phyloP scores from a whole-genome alignment of 257 asterid genomes.

The Nicotiana noctiflora region DNA sequence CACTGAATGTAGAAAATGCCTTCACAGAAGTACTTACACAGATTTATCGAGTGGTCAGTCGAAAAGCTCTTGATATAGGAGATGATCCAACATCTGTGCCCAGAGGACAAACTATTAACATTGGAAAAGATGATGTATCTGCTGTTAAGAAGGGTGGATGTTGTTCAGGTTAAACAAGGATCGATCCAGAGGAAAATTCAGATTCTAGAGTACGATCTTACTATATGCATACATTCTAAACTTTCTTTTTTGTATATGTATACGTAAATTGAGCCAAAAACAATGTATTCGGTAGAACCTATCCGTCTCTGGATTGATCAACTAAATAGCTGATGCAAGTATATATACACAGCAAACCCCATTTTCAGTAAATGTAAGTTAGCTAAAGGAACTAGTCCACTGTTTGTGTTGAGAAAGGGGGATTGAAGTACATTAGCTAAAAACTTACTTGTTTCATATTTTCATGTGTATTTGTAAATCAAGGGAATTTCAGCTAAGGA shows the following conservation, averaged over 20 bases:
- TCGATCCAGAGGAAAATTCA: not conserved
- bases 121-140: slow-evolving; percentile 73
- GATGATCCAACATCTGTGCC: slow-evolving; percentile 68
- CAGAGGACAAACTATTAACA: slow-evolving; percentile 58
- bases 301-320: not conserved
- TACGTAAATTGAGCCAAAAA: not conserved
- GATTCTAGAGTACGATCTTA: not conserved
- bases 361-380: not conserved
- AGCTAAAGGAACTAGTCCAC: not conserved
- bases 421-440: not conserved
- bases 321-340: not conserved
- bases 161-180: slow-evolving; percentile 45
- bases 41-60: slow-evolving; percentile 59
- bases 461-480: not conserved
- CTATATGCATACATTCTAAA: too few relatives aligned
- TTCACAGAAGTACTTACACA: slow-evolving; percentile 75
- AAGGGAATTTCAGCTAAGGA: not conserved
- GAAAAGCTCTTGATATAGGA: slow-evolving; percentile 63
- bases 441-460: not conserved
- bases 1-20: slow-evolving; percentile 64
- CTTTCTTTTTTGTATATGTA: not conserved
- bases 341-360: not conserved
- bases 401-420: not conserved
- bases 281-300: not conserved
- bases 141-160: slow-evolving; percentile 68